A percentile compares a stretch with the other conserved stretches of the same genome.
phyloP scores from a whole-genome alignment of 2,329 filamentous ascomycete genomes.

The Hortaea sp. region DNA sequence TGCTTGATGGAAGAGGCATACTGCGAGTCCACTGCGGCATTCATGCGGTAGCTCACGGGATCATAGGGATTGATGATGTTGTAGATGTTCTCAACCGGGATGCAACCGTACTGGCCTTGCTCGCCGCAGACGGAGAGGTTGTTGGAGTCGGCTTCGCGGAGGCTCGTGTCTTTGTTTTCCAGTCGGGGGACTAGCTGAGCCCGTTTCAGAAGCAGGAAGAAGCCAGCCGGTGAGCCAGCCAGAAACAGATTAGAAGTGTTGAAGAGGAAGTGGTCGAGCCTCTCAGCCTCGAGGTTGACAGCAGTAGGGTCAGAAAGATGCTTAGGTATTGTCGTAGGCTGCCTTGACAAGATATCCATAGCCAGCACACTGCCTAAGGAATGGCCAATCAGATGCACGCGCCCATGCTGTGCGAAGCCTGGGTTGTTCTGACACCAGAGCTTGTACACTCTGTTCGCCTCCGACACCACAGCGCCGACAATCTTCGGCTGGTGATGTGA shows the following conservation, averaged over 20 bases:
- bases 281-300: constrained; percentile 14
- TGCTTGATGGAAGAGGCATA: constrained; percentile 69
- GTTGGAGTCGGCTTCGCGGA: constrained; percentile 46
- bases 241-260: constrained; percentile 84
- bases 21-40: constrained; percentile 72
- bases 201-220: constrained; percentile 81
- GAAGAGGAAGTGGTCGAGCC: constrained; percentile 64
- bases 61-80: constrained; percentile 74
- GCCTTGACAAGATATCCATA: constrained; percentile 77
- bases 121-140: constrained; percentile 59
- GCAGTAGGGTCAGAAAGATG: constrained; percentile 24
- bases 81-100: constrained; percentile 93
- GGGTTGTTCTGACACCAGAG: constrained; percentile 93
- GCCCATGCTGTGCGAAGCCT: constrained; percentile 64
- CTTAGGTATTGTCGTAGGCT: constrained; percentile 61
- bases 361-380: constrained; percentile 93
- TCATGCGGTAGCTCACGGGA: constrained; percentile 84
- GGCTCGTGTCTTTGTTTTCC: constrained; percentile 67
- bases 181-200: constrained; percentile 63
- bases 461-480: constrained; percentile 75
- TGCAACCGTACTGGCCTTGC: constrained; percentile 71
- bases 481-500: constrained; percentile 94
- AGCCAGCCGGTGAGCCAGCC: constrained; percentile 79
- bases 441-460: constrained; percentile 91
- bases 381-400: constrained; percentile 86